Base-by-base conservation (phyloP, 345 rosid genomes). In the Acer negundo region DNA sequence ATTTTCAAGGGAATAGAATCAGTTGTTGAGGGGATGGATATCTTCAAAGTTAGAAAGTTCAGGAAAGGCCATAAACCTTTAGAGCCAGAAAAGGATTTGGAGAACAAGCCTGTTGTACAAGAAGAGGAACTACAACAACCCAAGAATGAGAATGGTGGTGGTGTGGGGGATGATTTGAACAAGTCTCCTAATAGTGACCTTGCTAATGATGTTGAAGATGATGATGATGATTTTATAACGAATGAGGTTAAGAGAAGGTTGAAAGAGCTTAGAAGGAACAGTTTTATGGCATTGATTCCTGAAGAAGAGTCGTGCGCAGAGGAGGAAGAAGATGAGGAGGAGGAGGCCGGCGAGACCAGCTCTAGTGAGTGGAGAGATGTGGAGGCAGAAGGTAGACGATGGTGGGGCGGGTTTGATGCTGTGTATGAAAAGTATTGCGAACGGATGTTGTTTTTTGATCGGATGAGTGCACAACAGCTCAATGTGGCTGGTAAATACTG, bases 341-440 rank as follows among this genome's bases (percentile, higher is more conserved):
- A 77, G 63, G 90, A 76, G 73, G 89, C 81, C 70, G 92, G 81
- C 53, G 99, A 86, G 86, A 90, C 90, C 19, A 85, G 86, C 78
- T 85, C 90, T 17, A 79, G 68, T 69, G 91, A 90, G 77, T 96
- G 98, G 97, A 90, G 94, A 82, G 99, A 94, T 80, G 91, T 91
- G 10, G 99, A 91, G 75, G 97, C 93, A 22, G 93, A 94, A 80
- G 97, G 91, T 58, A 88, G 94, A 74, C 93, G 88, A 78, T 94
- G 97, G 99, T 96, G 99, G 98, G 93, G 92, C 62, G 98, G 97
- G 10, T 92, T 96, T 81, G 97, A 94, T 88, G 91, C 88, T 81
- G 87, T 94, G 17, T 92, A 96, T 83, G 97, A 86, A 56, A 93
- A 91, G 85, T 96, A 96, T 78, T 89, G 95, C 15, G 97, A 94